A percentile compares a stretch with the other conserved stretches of the same genome.
phyloP scores from a whole-genome alignment of 495 filamentous ascomycete species.

The Cercophora samala region DNA sequence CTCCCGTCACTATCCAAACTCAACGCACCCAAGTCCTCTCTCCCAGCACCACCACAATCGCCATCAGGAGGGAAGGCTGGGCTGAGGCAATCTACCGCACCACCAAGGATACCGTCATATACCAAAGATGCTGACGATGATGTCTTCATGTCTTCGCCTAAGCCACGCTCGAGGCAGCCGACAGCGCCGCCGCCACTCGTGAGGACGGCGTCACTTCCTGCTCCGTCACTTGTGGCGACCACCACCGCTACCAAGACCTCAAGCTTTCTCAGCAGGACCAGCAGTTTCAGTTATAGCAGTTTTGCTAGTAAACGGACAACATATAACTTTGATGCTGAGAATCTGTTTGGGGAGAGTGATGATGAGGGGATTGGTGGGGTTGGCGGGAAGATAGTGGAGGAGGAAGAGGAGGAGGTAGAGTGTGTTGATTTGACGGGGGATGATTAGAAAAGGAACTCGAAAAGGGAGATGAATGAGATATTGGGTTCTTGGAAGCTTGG shows the following conservation, averaged over 20 bases:
- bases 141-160: background rate
- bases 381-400: background rate
- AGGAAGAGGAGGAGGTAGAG: background rate
- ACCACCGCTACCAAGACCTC: background rate
- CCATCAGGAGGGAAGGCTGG: background rate
- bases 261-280: background rate
- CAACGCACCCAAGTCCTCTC: background rate
- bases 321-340: background rate
- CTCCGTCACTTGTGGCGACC: background rate
- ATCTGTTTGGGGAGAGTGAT: background rate
- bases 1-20: constrained; percentile 1
- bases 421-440: constrained; percentile 6
- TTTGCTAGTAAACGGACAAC: background rate
- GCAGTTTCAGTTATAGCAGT: background rate
- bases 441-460: background rate
- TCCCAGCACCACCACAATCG: background rate
- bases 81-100: background rate
- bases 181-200: no score
- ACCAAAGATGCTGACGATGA: background rate
- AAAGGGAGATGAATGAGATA: no score
- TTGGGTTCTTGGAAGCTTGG: no score
- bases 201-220: background rate
- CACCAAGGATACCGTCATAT: background rate
- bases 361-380: background rate
- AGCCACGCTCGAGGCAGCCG: background rate